Base-by-base conservation (phyloP, 2,329 filamentous ascomycete species). In the Calonectria montana region DNA sequence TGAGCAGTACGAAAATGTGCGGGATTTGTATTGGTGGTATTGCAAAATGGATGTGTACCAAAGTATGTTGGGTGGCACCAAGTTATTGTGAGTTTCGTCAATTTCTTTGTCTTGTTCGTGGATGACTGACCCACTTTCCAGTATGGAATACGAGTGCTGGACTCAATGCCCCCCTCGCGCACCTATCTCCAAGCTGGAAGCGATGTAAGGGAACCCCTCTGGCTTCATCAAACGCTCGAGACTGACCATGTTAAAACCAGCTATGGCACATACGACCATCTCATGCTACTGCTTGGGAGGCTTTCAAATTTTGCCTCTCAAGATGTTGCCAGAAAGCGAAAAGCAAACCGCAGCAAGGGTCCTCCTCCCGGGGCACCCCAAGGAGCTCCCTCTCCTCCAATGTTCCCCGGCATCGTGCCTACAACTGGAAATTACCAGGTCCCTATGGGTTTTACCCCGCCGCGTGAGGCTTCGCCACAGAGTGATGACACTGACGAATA, bases 11-110 rank as follows among this genome's bases (percentile, higher is more conserved):
- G 94, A 97, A 78, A 92, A 94, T 18, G 87, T 97, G 45, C 91
- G 94, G 74, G 97, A 98, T 83, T 84, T 98, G 6, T 97, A 94
- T 80, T 99, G 96, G 96, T 98, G 95, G 94, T 98, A 96, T 81
- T 93, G 91, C 78, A 97, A 98, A 83, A 97, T 98, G 87, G 97
- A 98, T 81, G 91, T 94, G 10, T 97, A 96, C 77, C 96, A 98
- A 82, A 95, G 94, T 80, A 91, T 98, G 72, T 86, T 98, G 27
- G 97, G 96, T 76, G 96, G 95, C 10, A 96, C 96, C 48, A 89
- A 89, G 73, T 86, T 97, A 57, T 92, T 98, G 95, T 98, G 86
- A 88, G 95, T 89, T 27, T n/a, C 15, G 37, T 29, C 45, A 35
- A 15, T 16, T 4, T 18, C 10, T 10, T 13, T 16, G 53, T 3